These are phyloP conservation scores for Lepiota subincarnata DNA, from an alignment of 768 basidiomycete genomes.

Conservation along the genomic window DNA sequence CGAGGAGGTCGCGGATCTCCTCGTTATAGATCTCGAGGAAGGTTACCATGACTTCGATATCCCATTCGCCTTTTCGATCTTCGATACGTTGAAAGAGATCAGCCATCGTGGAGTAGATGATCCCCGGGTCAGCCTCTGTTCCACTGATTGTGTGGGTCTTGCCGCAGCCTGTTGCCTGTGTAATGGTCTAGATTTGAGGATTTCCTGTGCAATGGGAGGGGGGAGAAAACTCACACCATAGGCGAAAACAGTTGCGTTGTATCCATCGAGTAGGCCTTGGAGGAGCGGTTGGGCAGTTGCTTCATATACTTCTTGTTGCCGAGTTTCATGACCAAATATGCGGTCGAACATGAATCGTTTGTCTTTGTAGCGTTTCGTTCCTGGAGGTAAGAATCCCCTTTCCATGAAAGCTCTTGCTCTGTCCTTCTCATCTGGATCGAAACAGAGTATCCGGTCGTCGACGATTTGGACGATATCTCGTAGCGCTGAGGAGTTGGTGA, in stretches of 20 bases:
- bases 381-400: slow-evolving; percentile 79
- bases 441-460: slow-evolving; percentile 92
- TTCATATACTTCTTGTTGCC: slow-evolving; percentile 85
- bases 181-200: background rate
- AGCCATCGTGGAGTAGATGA: slow-evolving; percentile 96
- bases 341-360: slow-evolving; percentile 95
- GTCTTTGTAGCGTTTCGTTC: slow-evolving; percentile 94
- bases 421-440: slow-evolving; percentile 93
- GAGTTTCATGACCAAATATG: slow-evolving; percentile 79
- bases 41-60: slow-evolving; percentile 84
- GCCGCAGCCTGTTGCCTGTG: slow-evolving; percentile 98
- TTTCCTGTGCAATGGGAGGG: slow-evolving; percentile 9
- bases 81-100: slow-evolving; percentile 94
- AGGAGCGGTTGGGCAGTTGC: slow-evolving; percentile 83
- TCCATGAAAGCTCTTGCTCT: slow-evolving; percentile 75
- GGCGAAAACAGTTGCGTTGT: slow-evolving; percentile 96
- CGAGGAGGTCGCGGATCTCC: slow-evolving; percentile 92
- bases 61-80: slow-evolving; percentile 80
- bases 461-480: slow-evolving; percentile 83
- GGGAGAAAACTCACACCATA: slow-evolving; percentile 71
- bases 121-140: slow-evolving; percentile 79
- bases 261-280: slow-evolving; percentile 84
- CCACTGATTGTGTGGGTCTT: slow-evolving; percentile 99
- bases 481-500: slow-evolving; percentile 52
- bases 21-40: slow-evolving; percentile 99